phyloP scores from a whole-genome alignment of 305 asterid genomes.

The Fraxinus dipetala region DNA sequence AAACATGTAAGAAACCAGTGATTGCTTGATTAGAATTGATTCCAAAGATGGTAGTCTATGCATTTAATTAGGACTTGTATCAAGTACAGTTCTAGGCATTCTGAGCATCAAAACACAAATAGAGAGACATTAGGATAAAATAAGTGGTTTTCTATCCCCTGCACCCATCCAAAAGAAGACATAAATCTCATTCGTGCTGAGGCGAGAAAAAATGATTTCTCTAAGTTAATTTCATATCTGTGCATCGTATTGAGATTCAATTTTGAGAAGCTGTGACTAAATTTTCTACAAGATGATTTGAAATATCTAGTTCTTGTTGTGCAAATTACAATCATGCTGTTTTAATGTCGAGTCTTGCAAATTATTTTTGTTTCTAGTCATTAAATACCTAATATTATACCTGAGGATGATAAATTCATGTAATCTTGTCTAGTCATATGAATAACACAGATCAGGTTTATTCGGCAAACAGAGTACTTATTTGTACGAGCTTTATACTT shows the following conservation, averaged over 20 bases:
- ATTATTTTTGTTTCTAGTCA: slow-evolving; percentile 11
- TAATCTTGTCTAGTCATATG: background rate
- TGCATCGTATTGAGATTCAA: background rate
- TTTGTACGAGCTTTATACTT: background rate
- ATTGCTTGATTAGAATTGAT: background rate
- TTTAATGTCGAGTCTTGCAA: background rate
- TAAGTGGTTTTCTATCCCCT: background rate
- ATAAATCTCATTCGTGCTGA: background rate
- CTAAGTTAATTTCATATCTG: background rate
- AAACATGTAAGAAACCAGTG: background rate
- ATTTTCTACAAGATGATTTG: background rate
- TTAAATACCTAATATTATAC: background rate
- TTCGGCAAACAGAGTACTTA: background rate
- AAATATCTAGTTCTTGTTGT: background rate
- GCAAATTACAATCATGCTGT: background rate
- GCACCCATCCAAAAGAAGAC: background rate
- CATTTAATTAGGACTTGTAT: background rate
- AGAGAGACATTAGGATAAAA: background rate
- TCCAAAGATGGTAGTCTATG: background rate
- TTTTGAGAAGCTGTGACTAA: background rate
- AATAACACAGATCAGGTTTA: background rate
- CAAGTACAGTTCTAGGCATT: background rate
- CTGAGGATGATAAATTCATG: too few relatives aligned
- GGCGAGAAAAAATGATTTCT: background rate
- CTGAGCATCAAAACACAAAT: background rate